Conservation (phyloP, 2,329 filamentous ascomycete species). For the Exophiala xenobiotica region DNA sequence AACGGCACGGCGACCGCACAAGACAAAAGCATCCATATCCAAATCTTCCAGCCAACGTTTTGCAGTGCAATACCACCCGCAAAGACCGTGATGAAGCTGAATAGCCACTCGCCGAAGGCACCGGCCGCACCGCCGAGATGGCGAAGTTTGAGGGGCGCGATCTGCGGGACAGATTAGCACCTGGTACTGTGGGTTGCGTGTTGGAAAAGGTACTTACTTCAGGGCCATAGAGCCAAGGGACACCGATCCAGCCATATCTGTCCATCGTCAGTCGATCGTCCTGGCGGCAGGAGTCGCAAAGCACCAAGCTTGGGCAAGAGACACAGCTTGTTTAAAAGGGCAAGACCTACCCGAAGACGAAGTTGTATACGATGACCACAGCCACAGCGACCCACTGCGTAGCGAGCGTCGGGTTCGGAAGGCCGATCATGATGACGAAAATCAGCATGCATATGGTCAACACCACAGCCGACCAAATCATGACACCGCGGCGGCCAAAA, state of each 20-base stretch:
- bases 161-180: too few species aligned
- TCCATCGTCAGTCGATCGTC: too few species aligned
- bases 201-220: constrained; percentile 28
- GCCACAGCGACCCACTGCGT: constrained; percentile 21
- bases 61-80: constrained; percentile 21
- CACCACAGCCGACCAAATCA: constrained; percentile 23
- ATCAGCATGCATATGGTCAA: constrained; percentile 19
- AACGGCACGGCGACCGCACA: constrained; percentile 20
- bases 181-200: too few species aligned
- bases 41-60: constrained; percentile 38
- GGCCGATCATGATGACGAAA: constrained; percentile 24
- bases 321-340: too few species aligned
- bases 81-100: constrained; percentile 25
- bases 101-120: constrained; percentile 37
- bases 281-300: too few species aligned
- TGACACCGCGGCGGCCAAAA: constrained; percentile 13
- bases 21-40: constrained; percentile 38
- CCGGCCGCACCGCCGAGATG: constrained; percentile 38
- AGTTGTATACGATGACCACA: constrained; percentile 17
- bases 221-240: constrained; percentile 38
- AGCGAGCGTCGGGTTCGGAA: constrained; percentile 21
- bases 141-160: constrained; percentile 39
- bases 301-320: too few species aligned
- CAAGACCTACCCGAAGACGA: constrained; percentile 15
- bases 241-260: constrained; percentile 27